Conservation (phyloP, 2,329 filamentous ascomycete genomes). For the Microcyclospora pomicola region DNA sequence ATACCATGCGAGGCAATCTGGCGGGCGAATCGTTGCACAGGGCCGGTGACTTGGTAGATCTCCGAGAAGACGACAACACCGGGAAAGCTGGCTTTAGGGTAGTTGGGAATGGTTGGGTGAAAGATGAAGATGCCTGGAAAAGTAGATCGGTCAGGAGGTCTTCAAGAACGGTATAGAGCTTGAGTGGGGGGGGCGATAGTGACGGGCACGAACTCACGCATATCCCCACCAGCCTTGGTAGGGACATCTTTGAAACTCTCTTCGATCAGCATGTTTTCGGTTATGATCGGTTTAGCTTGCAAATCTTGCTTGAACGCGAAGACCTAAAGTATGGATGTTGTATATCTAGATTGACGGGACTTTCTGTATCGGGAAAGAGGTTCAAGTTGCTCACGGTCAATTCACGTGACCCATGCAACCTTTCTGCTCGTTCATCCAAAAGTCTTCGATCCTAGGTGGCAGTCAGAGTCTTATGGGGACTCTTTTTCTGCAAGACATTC, state of each 20-base stretch:
- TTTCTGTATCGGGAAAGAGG: no score
- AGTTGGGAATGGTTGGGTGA: slow-evolving; percentile 70
- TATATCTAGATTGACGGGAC: no score
- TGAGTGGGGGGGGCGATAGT: no score
- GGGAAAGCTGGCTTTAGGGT: slow-evolving; percentile 79
- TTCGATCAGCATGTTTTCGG: slow-evolving; percentile 39
- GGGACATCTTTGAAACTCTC: slow-evolving; percentile 46
- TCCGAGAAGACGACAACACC: slow-evolving; percentile 83
- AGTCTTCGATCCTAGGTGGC: no score
- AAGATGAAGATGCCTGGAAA: slow-evolving; percentile 70
- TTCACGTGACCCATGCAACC: no score
- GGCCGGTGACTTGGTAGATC: slow-evolving; percentile 93
- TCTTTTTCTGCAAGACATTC: no score
- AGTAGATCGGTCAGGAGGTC: background rate
- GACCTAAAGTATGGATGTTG: no score
- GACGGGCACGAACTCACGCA: slow-evolving; percentile 34
- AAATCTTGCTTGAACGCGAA: no score
- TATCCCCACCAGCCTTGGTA: slow-evolving; percentile 45
- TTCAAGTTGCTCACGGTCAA: no score
- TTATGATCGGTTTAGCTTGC: no score
- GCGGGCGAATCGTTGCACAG: slow-evolving; percentile 74
- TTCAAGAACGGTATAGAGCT: slow-evolving; percentile 5
- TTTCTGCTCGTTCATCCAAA: no score
- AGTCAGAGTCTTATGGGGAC: no score
- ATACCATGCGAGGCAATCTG: slow-evolving; percentile 71